Base-by-base conservation (phyloP, 2,329 filamentous ascomycete genomes). In the Coniosporium tulheliwenetii region DNA sequence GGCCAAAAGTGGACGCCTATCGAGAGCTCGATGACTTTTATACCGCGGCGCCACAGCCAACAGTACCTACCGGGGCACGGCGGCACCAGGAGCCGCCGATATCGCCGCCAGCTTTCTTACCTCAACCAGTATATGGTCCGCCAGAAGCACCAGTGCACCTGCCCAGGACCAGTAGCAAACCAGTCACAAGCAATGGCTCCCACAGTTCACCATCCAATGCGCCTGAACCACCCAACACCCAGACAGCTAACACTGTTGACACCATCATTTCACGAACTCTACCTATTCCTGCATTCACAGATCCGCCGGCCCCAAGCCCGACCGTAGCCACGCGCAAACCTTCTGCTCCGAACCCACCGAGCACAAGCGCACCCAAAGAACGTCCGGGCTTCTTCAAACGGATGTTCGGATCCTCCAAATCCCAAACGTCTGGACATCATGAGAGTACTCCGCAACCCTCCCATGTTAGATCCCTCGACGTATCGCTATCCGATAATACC, bases 371-470 rank as follows among this genome's bases (percentile, higher is more conserved):
- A n/a, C 44, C 47, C 8, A 49, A 49, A 55, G 79, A 85, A 52
- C 77, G 78, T 43, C 83, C 75, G 8, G 87, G 91, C 14, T 96
- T 98, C 66, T 96, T 96, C 66, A 78, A 85, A 51, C 77, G 89
- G 47, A 83, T 96, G 33, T 96, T 96, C 65, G 84, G 81, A 33
- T 81, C 79, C 8, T 76, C 81, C 29, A 42, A 37, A 33, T 39
- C 33, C 37, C 33, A 14, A 13, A 34, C 39, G 15, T 34, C 38
- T 10, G 38, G 30, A 2, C 30, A 39, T 16, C 19, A 30, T 30
- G 39, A 44, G 14, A 29, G 36, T 14, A 26, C 15, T 31, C 38
- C 14, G 8, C 14, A 31, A 7, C 39, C 39, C 15, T 30, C 41
- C 16, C 19, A 40, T 12, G 10, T 26, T 26, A 26, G 7, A 26